Evolutionary conservation across 1,139 yeast genomes (phyloP).

Genomic region (Saccharomyces pastorianus): DNA sequence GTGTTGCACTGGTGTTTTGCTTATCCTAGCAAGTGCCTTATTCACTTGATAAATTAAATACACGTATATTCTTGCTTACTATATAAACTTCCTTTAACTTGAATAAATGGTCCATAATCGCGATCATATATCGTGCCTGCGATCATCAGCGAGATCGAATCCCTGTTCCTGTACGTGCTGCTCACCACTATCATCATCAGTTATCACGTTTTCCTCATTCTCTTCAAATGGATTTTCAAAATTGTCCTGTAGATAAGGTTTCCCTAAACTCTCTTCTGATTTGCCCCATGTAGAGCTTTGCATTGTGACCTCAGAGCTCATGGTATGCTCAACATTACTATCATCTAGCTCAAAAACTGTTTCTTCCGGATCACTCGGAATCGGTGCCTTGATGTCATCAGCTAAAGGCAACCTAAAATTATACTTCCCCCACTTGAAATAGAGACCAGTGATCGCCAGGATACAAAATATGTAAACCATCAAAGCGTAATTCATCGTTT

Average conservation of each 20-base stretch:
- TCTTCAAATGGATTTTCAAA: background rate
- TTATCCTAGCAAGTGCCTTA: constrained; percentile 26
- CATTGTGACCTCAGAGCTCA: background rate
- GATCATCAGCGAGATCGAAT: background rate
- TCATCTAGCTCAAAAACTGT: background rate
- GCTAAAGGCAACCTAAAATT: constrained; percentile 60
- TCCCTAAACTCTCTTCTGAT: background rate
- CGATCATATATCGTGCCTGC: background rate
- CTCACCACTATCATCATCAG: background rate
- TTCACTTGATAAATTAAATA: constrained; percentile 29
- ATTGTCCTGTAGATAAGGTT: too few species aligned
- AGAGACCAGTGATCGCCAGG: constrained; percentile 43
- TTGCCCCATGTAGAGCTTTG: background rate
- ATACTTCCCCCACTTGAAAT: constrained; percentile 50
- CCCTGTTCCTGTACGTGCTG: background rate
- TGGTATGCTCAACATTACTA: background rate
- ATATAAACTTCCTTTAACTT: constrained; percentile 44
- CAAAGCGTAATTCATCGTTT: constrained; percentile 68
- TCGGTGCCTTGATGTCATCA: constrained; percentile 28
- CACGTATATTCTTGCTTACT: constrained; percentile 45
- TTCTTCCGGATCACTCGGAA: constrained; percentile 1
- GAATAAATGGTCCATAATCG: background rate
- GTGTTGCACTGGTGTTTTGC: constrained; percentile 30
- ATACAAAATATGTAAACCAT: constrained; percentile 49
- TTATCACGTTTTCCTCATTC: background rate